These are phyloP conservation scores for Solanum infundibuliforme DNA, from an alignment of 257 asterid species.

Conservation along the genomic window DNA sequence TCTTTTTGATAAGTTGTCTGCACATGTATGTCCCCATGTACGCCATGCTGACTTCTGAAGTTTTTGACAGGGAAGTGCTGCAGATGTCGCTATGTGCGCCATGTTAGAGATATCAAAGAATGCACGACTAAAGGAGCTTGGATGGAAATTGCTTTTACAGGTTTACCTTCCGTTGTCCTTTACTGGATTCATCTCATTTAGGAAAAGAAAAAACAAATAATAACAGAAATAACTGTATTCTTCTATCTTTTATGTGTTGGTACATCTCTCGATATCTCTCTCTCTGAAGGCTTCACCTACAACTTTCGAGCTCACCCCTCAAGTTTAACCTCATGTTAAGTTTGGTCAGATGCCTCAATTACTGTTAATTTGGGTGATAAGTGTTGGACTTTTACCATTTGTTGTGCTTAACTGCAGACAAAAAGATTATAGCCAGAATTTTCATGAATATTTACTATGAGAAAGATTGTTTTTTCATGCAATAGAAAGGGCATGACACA, in stretches of 20 bases:
- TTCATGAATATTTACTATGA: neutral
- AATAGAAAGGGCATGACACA: neutral
- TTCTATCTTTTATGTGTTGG: neutral
- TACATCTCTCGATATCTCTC: neutral
- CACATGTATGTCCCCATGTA: neutral
- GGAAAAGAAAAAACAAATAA: neutral
- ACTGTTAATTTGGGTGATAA: neutral
- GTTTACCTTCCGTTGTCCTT: slow-evolving; percentile 15
- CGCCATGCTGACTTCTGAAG: neutral
- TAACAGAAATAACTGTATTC: neutral
- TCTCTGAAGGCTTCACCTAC: neutral
- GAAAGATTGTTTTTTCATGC: neutral
- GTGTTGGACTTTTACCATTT: neutral
- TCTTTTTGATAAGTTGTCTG: neutral
- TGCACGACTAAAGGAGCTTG: slow-evolving; percentile 55
- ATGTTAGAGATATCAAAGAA: slow-evolving; percentile 81
- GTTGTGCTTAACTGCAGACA: neutral
- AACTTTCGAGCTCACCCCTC: neutral
- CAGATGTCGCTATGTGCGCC: slow-evolving; percentile 98
- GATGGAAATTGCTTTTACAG: slow-evolving; percentile 88
- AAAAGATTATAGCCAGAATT: neutral
- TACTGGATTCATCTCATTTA: neutral
- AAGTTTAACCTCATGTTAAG: neutral
- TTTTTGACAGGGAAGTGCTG: slow-evolving; percentile 85
- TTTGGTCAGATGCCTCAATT: neutral